Evolutionary conservation across 805 yeast species (phyloP), one percentile per base, ranked within the genome.

Genomic region (Sporopachydermia lactativora): DNA sequence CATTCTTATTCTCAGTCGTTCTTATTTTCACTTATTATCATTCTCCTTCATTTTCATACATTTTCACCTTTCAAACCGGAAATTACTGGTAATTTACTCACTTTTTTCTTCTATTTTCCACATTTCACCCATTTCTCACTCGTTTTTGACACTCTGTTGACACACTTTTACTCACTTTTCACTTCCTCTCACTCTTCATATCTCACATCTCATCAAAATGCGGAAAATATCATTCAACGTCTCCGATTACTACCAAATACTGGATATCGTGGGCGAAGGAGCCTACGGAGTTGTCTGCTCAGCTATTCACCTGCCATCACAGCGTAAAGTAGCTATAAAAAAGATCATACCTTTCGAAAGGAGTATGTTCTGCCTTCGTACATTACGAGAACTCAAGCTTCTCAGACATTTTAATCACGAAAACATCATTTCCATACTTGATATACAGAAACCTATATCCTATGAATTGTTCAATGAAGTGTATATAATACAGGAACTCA

Each of bases 271-370:
- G 2, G 97, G 97, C 5, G 95, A 86, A 59, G 97, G 97, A 15
- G 96, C 97, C 0, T 89, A 89, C 55, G 97, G 97, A 4, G 76
- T 88, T 8, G 97, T 89, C 6, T 62, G 96, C 58, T 75, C 89
- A 6, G 96, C 96, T 0, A 61, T 77, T 6, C 95, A 89, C 59
- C 73, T 74, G 52, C 95, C 95, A 4, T 73, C 92, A 1, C 79
- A 80, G 41, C 88, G 81, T 49, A 75, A 75, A 47, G 96, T 89
- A n/a, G 97, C 97, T 35, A 86, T 89, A 53, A 89, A 89, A 60
- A 89, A 88, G 61, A 85, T 89, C 47, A 81, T 81, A 54, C 96
- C 96, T 8, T 89, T 89, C 55, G 94, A 81, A 50, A 72, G 94
- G 46, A 72, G 89, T 39, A 74, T 89, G 77, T 81, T 88, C 52